Evolutionary conservation across 176 grass and related monocot genomes (phyloP).

Genomic region (Triticum urartu): DNA sequence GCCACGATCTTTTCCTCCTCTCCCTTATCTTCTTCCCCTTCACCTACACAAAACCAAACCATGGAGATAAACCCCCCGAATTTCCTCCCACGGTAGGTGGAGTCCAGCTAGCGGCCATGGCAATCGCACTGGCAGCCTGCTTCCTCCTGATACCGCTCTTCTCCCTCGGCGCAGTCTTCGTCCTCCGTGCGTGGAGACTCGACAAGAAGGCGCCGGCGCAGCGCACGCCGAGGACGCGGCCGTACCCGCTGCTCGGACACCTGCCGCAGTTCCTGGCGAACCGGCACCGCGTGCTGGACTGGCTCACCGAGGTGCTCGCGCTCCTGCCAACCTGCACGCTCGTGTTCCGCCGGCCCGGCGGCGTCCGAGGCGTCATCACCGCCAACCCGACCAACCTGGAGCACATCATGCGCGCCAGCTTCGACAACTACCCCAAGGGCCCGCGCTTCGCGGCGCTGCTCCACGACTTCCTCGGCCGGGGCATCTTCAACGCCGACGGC

Average conservation of each 20-base stretch:
- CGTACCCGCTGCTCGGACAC: slow-evolving; percentile 66
- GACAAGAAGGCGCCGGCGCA: background rate
- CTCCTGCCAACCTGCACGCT: slow-evolving; percentile 43
- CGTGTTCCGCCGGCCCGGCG: slow-evolving; percentile 49
- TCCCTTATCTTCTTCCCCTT: background rate
- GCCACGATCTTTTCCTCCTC: slow-evolving; percentile 2
- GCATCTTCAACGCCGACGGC: slow-evolving; percentile 74
- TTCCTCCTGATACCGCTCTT: slow-evolving; percentile 12
- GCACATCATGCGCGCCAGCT: slow-evolving; percentile 43
- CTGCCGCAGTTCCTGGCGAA: slow-evolving; percentile 65
- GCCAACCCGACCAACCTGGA: slow-evolving; percentile 53
- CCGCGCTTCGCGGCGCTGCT: slow-evolving; percentile 22
- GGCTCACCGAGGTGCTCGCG: slow-evolving; percentile 41
- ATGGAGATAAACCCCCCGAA: background rate
- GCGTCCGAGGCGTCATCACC: slow-evolving; percentile 49
- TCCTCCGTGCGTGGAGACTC: slow-evolving; percentile 6
- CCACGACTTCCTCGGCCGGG: slow-evolving; percentile 61
- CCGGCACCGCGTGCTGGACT: slow-evolving; percentile 53
- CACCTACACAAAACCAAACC: background rate
- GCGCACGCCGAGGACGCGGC: slow-evolving; percentile 6
- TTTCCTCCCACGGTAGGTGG: background rate
- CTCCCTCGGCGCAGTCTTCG: background rate
- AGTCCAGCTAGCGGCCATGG: slow-evolving; percentile 17
- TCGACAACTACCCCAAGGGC: slow-evolving; percentile 65
- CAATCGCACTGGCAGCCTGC: background rate